These are phyloP conservation scores for Entomophthora muscae DNA, from an alignment of 371 early-diverging fungal genomes.

Conservation along the genomic window DNA sequence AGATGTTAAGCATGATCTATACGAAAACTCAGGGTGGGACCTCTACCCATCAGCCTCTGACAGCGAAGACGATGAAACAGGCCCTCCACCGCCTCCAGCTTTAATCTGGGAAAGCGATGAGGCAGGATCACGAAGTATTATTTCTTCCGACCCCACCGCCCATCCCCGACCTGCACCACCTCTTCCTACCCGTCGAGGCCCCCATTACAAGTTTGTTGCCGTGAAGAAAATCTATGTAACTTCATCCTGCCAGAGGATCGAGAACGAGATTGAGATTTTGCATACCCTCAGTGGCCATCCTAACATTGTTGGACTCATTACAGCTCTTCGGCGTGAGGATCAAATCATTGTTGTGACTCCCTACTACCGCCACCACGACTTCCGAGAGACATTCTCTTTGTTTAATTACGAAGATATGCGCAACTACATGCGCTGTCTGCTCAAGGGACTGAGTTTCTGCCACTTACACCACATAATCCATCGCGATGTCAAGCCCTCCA, in stretches of 20 bases:
- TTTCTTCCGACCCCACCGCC: not conserved
- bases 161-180: not conserved
- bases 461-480: conserved; percentile 64
- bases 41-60: conserved; percentile 8
- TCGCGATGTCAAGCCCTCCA: conserved; percentile 94
- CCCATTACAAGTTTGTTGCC: conserved; percentile 43
- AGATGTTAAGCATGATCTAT: conserved; percentile 45
- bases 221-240: conserved; percentile 85
- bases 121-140: not conserved
- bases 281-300: conserved; percentile 30
- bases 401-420: conserved; percentile 55
- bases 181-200: conserved; percentile 2
- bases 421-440: conserved; percentile 60
- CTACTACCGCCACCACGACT: conserved; percentile 72
- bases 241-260: conserved; percentile 68
- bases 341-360: conserved; percentile 81
- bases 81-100: conserved; percentile 8
- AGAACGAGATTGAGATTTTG: conserved; percentile 73
- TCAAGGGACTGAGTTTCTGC: conserved; percentile 49
- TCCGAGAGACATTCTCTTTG: conserved; percentile 21
- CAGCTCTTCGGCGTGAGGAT: conserved; percentile 62
- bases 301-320: conserved; percentile 59
- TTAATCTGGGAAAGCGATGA: conserved; percentile 6
- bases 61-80: conserved; percentile 7
- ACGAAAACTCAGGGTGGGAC: conserved; percentile 48